These are phyloP conservation scores for Musa itinerans DNA, from an alignment of 176 grass and related monocot species.

Conservation along the genomic window DNA sequence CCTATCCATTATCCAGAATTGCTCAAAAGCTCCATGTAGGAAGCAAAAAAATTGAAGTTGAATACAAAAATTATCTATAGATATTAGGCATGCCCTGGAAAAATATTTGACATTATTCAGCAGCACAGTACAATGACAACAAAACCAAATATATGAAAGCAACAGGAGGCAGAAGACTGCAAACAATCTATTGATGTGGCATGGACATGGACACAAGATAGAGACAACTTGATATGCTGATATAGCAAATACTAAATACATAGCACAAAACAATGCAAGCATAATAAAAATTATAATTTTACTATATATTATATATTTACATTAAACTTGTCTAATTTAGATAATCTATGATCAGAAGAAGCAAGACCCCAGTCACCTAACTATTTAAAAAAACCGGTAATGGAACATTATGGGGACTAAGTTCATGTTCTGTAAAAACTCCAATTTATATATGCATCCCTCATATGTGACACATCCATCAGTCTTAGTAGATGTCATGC, in stretches of 20 bases:
- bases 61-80: neutral
- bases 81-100: neutral
- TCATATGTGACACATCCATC: too few relatives aligned
- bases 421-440: too few relatives aligned
- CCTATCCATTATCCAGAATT: constrained; percentile 26
- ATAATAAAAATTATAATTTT: neutral
- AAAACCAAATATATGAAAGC: too few relatives aligned
- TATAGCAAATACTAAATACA: neutral
- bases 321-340: too few relatives aligned
- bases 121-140: too few relatives aligned
- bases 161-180: neutral
- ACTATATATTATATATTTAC: too few relatives aligned
- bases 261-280: neutral
- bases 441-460: too few relatives aligned
- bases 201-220: neutral
- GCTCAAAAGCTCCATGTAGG: constrained; percentile 10
- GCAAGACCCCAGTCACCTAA: too few relatives aligned
- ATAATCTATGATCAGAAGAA: too few relatives aligned
- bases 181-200: neutral
- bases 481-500: too few relatives aligned
- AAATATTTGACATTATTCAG: neutral
- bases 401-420: too few relatives aligned
- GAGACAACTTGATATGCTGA: neutral
- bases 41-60: neutral
- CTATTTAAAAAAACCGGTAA: too few relatives aligned